Evolutionary conservation across 1,139 yeast species (phyloP).

Genomic region (Saccharomycopsis hybrid): DNA sequence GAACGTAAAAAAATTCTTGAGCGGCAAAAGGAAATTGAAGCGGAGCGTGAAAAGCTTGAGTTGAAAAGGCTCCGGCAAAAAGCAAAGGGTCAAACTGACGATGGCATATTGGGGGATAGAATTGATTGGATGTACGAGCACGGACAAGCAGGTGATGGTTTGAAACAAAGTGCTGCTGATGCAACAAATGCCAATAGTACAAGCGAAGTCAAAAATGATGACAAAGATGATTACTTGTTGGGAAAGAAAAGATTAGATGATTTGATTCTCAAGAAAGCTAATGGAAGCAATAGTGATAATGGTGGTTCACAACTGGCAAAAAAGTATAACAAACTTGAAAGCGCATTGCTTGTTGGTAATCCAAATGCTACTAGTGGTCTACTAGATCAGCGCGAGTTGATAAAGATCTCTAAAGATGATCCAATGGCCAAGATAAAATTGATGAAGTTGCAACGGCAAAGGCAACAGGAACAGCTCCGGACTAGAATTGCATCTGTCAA

Average conservation of each 20-base stretch:
- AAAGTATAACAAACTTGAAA: slow-evolving; percentile 7
- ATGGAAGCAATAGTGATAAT: slow-evolving; percentile 27
- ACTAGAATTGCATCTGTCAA: not conserved
- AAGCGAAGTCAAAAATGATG: slow-evolving; percentile 28
- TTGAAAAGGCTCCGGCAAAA: slow-evolving; percentile 46
- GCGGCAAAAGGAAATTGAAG: slow-evolving; percentile 55
- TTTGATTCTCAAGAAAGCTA: slow-evolving; percentile 4
- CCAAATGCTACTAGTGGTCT: slow-evolving; percentile 3
- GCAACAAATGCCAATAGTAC: slow-evolving; percentile 22
- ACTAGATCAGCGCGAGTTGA: slow-evolving; percentile 12
- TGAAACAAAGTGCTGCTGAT: not conserved
- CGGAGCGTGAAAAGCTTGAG: slow-evolving; percentile 59
- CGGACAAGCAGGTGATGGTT: slow-evolving; percentile 24
- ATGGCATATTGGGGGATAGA: slow-evolving; percentile 39
- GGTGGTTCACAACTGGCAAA: not conserved
- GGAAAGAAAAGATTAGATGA: slow-evolving; percentile 10
- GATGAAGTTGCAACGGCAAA: slow-evolving; percentile 17
- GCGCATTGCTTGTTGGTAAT: slow-evolving; percentile 13
- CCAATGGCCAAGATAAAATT: slow-evolving; percentile 24
- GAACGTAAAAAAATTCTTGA: slow-evolving; percentile 65
- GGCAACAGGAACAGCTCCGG: not conserved
- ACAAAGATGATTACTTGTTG: slow-evolving; percentile 28
- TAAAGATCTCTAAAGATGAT: slow-evolving; percentile 20
- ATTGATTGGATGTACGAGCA: slow-evolving; percentile 87
- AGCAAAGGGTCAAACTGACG: slow-evolving; percentile 34